phyloP scores from a whole-genome alignment of 2,329 filamentous ascomycete species.

The Ophiosphaerella korrae region DNA sequence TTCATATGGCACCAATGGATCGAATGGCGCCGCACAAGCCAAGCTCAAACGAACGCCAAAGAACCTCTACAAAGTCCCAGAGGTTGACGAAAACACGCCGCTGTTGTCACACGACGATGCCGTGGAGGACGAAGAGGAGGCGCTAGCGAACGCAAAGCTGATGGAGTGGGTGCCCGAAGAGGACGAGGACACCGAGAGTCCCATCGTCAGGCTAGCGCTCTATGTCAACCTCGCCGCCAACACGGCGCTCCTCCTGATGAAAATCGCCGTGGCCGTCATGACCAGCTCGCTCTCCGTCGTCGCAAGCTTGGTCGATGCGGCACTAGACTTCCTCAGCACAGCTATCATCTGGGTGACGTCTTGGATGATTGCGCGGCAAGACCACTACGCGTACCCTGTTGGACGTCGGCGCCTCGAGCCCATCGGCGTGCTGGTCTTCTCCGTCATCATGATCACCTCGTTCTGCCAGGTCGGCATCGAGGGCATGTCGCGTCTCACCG shows the following conservation, averaged over 20 bases:
- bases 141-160: slow-evolving; percentile 55
- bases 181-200: slow-evolving; percentile 73
- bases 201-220: slow-evolving; percentile 83
- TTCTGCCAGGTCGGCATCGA: slow-evolving; percentile 79
- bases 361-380: slow-evolving; percentile 72
- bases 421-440: slow-evolving; percentile 78
- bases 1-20: slow-evolving; percentile 35
- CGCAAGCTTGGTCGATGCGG: slow-evolving; percentile 77
- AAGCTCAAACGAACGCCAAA: slow-evolving; percentile 67
- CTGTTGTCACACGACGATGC: slow-evolving; percentile 54
- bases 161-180: slow-evolving; percentile 72
- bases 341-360: slow-evolving; percentile 82
- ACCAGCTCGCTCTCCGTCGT: slow-evolving; percentile 83
- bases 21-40: slow-evolving; percentile 28
- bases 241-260: slow-evolving; percentile 72
- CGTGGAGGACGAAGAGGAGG: slow-evolving; percentile 53
- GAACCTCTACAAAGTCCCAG: slow-evolving; percentile 76
- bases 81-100: slow-evolving; percentile 68
- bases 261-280: slow-evolving; percentile 75
- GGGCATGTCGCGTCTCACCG: slow-evolving; percentile 68
- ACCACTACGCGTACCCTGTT: slow-evolving; percentile 79
- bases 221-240: slow-evolving; percentile 85
- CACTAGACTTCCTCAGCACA: slow-evolving; percentile 80
- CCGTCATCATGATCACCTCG: slow-evolving; percentile 83
- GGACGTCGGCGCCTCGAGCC: slow-evolving; percentile 78